These are phyloP conservation scores for Xylaria sp. DNA, from an alignment of 2,329 filamentous ascomycete genomes.

Conservation along the genomic window DNA sequence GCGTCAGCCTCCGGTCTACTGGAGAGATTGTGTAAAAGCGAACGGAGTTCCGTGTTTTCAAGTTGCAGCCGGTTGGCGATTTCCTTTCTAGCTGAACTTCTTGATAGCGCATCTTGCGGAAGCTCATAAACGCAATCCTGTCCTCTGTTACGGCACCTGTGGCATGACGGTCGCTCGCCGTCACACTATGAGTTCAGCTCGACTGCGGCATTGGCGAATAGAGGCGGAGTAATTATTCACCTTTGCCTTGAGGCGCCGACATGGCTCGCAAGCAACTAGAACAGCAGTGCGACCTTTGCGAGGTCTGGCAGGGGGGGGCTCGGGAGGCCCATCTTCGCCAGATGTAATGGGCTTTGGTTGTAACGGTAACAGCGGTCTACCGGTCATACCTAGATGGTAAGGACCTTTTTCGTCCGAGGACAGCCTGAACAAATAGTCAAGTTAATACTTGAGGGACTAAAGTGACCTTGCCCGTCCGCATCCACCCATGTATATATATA, in stretches of 20 bases:
- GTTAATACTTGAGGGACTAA: background rate
- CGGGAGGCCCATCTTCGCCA: background rate
- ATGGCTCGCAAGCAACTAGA: constrained; percentile 24
- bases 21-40: constrained; percentile 17
- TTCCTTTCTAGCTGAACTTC: constrained; percentile 15
- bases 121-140: constrained; percentile 23
- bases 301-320: background rate
- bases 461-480: background rate
- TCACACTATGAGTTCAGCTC: constrained; percentile 11
- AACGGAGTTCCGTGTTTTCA: constrained; percentile 14
- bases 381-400: background rate
- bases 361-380: constrained; percentile 10
- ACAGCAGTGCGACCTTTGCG: constrained; percentile 1
- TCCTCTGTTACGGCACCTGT: constrained; percentile 8
- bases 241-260: constrained; percentile 25
- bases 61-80: constrained; percentile 5
- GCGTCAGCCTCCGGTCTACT: constrained; percentile 13
- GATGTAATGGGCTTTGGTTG: constrained; percentile 12
- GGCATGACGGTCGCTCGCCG: constrained; percentile 21
- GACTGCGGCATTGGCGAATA: background rate
- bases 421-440: background rate
- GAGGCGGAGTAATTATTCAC: background rate
- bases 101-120: constrained; percentile 14
- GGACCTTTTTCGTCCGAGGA: background rate
- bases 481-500: no score